These are phyloP conservation scores for Dendrobium nobile DNA, from an alignment of 106 monocot genomes.

Conservation along the genomic window DNA sequence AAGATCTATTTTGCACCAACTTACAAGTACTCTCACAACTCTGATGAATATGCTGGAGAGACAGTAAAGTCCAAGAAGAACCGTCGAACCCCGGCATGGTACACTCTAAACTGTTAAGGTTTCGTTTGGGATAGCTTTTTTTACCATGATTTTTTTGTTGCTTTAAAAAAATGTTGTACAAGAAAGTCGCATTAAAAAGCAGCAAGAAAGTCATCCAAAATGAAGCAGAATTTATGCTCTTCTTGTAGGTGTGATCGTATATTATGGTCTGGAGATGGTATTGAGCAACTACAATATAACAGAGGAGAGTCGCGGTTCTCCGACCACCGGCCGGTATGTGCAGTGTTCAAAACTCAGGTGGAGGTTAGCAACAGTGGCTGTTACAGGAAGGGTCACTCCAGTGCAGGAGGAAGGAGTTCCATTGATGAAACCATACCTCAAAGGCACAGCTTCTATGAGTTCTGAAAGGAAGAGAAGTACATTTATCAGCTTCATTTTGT, in stretches of 20 bases:
- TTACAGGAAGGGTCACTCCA: constrained; percentile 30
- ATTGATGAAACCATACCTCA: constrained; percentile 42
- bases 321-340: constrained; percentile 82
- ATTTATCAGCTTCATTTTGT: background rate
- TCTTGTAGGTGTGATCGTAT: constrained; percentile 72
- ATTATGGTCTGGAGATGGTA: constrained; percentile 67
- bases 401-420: constrained; percentile 19
- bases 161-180: no score
- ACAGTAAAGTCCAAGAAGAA: constrained; percentile 67
- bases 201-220: no score
- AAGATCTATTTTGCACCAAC: constrained; percentile 82
- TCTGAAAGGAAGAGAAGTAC: constrained; percentile 10
- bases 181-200: no score
- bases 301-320: constrained; percentile 83
- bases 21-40: constrained; percentile 78
- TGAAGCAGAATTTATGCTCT: background rate
- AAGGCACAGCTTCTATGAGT: constrained; percentile 67
- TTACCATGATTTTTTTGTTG: no score
- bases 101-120: background rate
- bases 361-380: constrained; percentile 20
- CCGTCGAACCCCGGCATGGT: constrained; percentile 87
- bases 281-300: constrained; percentile 67
- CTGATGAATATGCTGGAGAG: constrained; percentile 73
- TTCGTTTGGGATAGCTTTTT: no score
- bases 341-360: constrained; percentile 54